These are phyloP conservation scores for Fraxinus sp. DNA, from an alignment of 305 asterid genomes.

Conservation along the genomic window DNA sequence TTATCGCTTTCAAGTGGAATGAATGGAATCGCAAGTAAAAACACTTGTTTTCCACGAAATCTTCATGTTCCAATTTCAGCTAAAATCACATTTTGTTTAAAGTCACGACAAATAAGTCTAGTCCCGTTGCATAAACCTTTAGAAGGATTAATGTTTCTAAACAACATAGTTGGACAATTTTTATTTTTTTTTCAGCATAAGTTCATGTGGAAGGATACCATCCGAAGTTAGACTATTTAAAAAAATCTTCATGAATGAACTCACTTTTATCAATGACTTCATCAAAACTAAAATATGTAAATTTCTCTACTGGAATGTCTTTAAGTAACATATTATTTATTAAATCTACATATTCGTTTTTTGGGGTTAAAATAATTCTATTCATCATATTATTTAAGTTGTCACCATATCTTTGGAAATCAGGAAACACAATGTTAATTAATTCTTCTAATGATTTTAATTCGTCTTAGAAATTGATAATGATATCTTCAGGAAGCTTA, in stretches of 20 bases:
- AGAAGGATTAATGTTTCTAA: no score
- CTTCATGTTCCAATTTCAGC: no score
- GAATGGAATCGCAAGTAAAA: no score
- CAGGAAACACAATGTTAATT: background rate
- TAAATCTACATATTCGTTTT: background rate
- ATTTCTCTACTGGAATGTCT: background rate
- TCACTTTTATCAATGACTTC: background rate
- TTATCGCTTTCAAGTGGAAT: no score
- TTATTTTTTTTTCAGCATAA: no score
- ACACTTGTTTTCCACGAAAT: no score
- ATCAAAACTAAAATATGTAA: background rate
- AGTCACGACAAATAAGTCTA: no score
- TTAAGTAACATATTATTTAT: background rate
- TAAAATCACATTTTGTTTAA: no score
- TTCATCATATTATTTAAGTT: background rate
- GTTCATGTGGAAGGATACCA: background rate
- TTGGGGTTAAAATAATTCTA: no score
- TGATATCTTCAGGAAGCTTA: background rate
- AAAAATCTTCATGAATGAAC: background rate
- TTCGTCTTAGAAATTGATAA: background rate
- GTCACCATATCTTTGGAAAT: background rate
- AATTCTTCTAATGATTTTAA: no score
- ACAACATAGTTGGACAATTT: background rate
- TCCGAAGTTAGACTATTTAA: background rate
- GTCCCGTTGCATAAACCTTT: background rate